Evolutionary conservation across 768 basidiomycete species (phyloP), one percentile per base, ranked within the genome.

Genomic region (Lentinula raphanica): DNA sequence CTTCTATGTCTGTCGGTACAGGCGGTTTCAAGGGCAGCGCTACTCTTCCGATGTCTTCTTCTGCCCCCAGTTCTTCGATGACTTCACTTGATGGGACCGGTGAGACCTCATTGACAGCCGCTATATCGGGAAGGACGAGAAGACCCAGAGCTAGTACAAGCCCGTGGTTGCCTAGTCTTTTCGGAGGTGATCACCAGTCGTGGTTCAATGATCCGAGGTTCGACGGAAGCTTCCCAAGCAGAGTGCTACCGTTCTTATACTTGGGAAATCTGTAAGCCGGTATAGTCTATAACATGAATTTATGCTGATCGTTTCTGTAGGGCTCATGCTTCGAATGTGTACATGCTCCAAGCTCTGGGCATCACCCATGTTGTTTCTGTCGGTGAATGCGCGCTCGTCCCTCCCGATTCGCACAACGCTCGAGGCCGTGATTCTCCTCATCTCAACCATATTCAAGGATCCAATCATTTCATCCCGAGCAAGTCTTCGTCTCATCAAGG

Each of bases 321-420:
- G 70, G 92, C 94, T 65, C 96, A 98, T 65, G 96, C 96, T 0
- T 78, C 87, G 27, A 98, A 98, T 71, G 94, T 86, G 54, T 92
- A 91, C 66, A 97, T 98, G 94, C 84, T 98, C 2, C 90, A 94
- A 65, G 92, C 93, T 3, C 82, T 98, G 15, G 94, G 94, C 25
- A 95, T 98, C 65, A 96, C 94, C 2, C 95, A 98, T 68, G 94
- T 98, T 61, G 94, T 98, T 28, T 94, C 92, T 8, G 94, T 98
- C 2, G 96, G 96, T 49, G 96, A 98, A 76, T 94, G 92, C 60
- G 92, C 95, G 11, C 83, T 97, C 23, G 78, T 89, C 3, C 92
- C 94, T 4, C 92, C 93, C 17, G 40, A 49, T 32, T 31, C 38
- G 19, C 39, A 45, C 45, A n/a, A 27, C 51, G 9, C 29, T 42